Percentiles rank a stretch among this genome's conserved stretches.
phyloP scores from a whole-genome alignment of 2,329 filamentous ascomycete species.

The Fusarium oligoseptatum region DNA sequence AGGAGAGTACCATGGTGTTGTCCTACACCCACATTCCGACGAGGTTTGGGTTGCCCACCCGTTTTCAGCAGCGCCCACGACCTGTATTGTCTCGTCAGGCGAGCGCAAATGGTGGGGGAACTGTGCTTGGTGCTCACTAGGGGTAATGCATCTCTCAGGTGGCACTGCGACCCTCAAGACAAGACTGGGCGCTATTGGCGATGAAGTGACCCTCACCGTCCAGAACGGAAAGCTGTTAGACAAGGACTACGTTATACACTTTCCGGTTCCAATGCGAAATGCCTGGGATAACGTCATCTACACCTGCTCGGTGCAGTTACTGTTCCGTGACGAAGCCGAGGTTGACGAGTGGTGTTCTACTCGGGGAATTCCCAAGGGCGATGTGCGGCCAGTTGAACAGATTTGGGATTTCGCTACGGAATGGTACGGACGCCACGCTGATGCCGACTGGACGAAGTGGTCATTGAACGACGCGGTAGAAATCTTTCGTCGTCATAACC shows the following conservation, averaged over 20 bases:
- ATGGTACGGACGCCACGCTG: constrained; percentile 2
- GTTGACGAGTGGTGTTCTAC: not conserved
- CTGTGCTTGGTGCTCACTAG: not conserved
- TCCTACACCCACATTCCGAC: not conserved
- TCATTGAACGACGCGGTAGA: not conserved
- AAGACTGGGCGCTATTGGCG: not conserved
- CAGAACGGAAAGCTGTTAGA: not conserved
- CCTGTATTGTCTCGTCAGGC: not conserved
- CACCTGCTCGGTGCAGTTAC: not conserved
- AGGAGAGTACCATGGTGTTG: not conserved
- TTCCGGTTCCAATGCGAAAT: not conserved
- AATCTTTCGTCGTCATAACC: not conserved
- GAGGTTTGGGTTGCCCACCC: not conserved
- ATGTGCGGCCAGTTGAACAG: not conserved
- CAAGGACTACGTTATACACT: not conserved
- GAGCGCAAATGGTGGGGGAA: not conserved
- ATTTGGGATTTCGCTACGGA: constrained; percentile 4
- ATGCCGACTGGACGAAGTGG: not conserved
- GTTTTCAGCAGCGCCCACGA: not conserved
- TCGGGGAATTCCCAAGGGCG: not conserved
- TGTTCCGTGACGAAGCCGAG: not conserved
- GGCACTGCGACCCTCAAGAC: not conserved
- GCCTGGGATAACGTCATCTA: not conserved
- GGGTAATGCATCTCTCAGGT: not conserved
- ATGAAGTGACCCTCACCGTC: not conserved